Evolutionary conservation across 2,329 filamentous ascomycete genomes (phyloP).

Genomic region (Bipolaris oryzae): DNA sequence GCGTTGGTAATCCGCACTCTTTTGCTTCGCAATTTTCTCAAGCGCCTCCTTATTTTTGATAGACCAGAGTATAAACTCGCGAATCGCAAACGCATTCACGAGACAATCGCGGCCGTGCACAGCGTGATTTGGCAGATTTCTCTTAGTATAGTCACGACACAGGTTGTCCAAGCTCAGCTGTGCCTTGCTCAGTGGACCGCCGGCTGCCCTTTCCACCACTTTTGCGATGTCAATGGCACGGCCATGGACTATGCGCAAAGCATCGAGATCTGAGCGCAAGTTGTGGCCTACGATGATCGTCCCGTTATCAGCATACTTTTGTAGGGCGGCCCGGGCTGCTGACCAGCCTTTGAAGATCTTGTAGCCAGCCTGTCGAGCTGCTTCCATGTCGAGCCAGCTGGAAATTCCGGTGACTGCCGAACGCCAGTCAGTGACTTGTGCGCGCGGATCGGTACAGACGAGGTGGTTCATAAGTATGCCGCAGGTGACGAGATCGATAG

Average conservation of each 20-base stretch:
- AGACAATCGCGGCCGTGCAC: slow-evolving; percentile 54
- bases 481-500: slow-evolving; percentile 39
- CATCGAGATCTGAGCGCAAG: slow-evolving; percentile 41
- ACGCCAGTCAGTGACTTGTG: slow-evolving; percentile 34
- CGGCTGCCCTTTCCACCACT: slow-evolving; percentile 42
- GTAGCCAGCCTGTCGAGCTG: slow-evolving; percentile 34
- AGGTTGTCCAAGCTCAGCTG: slow-evolving; percentile 42
- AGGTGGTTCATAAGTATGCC: slow-evolving; percentile 42
- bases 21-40: slow-evolving; percentile 44
- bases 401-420: slow-evolving; percentile 32
- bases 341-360: slow-evolving; percentile 44
- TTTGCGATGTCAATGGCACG: slow-evolving; percentile 42
- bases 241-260: slow-evolving; percentile 44
- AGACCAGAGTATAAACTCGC: slow-evolving; percentile 57
- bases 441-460: slow-evolving; percentile 34
- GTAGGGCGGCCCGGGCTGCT: slow-evolving; percentile 38
- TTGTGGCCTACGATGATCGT: slow-evolving; percentile 46
- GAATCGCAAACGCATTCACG: slow-evolving; percentile 57
- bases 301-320: slow-evolving; percentile 38
- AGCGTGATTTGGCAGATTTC: slow-evolving; percentile 21
- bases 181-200: slow-evolving; percentile 37
- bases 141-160: slow-evolving; percentile 25
- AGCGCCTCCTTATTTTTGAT: slow-evolving; percentile 50
- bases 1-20: slow-evolving; percentile 34
- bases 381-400: slow-evolving; percentile 33